Evolutionary conservation across 1,284 basidiomycete genomes (phyloP).

Genomic region (Cutaneotrichosporon sp.): DNA sequence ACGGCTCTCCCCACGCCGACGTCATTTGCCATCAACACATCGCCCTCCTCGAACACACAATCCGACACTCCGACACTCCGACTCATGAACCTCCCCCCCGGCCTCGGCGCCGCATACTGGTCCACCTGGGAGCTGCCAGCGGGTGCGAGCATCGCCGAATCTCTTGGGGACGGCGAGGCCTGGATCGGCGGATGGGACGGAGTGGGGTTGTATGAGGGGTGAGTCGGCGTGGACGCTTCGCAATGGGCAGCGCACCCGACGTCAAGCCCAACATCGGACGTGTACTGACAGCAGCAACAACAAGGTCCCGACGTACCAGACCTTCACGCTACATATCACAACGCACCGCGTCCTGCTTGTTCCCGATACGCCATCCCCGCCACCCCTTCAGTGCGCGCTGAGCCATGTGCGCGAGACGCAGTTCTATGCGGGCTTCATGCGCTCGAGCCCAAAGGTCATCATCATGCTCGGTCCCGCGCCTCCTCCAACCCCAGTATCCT

Average conservation of each 20-base stretch:
- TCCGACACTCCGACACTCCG: neutral
- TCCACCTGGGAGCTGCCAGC: conserved; percentile 7
- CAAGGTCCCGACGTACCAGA: conserved; percentile 64
- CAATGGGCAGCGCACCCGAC: too few relatives aligned
- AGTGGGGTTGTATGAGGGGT: conserved; percentile 90
- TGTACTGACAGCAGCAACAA: conserved; percentile 61
- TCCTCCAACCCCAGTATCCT: neutral
- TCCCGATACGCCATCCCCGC: conserved; percentile 53
- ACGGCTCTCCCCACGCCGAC: neutral
- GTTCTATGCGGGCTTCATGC: conserved; percentile 88
- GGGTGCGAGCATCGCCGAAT: conserved; percentile 25
- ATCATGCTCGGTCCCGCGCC: conserved; percentile 48
- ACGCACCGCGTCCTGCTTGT: conserved; percentile 65
- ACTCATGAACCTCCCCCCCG: conserved; percentile 12
- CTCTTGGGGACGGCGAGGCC: conserved; percentile 66
- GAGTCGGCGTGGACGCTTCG: conserved; percentile 39
- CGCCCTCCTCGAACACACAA: too few relatives aligned
- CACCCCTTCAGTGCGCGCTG: conserved; percentile 61
- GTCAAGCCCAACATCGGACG: too few relatives aligned
- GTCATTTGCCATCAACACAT: neutral
- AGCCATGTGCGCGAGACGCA: conserved; percentile 73
- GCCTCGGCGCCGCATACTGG: conserved; percentile 15
- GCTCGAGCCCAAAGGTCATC: conserved; percentile 85
- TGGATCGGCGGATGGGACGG: conserved; percentile 68
- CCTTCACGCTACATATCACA: conserved; percentile 73